Evolutionary conservation across 371 early-diverging fungal genomes (phyloP), one percentile per base, ranked within the genome.

Genomic region (Lichtheimia corymbifera): DNA sequence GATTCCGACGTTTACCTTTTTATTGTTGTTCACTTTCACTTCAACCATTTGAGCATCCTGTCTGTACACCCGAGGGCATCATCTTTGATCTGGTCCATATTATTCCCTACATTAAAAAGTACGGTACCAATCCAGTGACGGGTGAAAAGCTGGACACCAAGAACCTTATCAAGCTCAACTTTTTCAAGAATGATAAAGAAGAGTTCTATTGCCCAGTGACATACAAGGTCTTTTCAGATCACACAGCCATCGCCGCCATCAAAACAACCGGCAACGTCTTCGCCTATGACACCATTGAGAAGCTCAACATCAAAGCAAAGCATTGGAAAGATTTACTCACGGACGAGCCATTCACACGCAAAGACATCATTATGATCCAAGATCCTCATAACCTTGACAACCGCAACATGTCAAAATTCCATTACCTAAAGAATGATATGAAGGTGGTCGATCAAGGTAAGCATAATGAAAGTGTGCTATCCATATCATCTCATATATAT

Each of bases 201-300:
- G 88, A 91, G 52, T 93, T 86, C 54, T 84, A 90, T 54, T 95
- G 95, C 68, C 97, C 98, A 5, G 89, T 97, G 54, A 93, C 97
- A 1, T 91, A 88, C 63, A 91, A 93, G 64, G 89, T 86, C 7
- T 93, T 98, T 67, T 88, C 87, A 22, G 93, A 92, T 56, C 85
- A 91, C 68, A 89, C 96, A 0, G 92, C 93, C 47, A 97, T 97
- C 62, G 97, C 93, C 2, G 95, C 95, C 41, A 88, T 95, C 71
- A 86, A 82, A 53, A 79, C 91, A 1, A 87, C 92, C 6, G 97
- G 97, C 54, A 89, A 97, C 52, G 97, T 97, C 1, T 97, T 88
- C 77, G 83, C 93, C 2, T 93, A 81, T 64, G 93, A 93, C 42
- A 91, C 95, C 0, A 81, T 98, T 53, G 93, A 95, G 53, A 79